These are phyloP conservation scores for Ballota nigra DNA, from an alignment of 257 asterid species.

Conservation along the genomic window DNA sequence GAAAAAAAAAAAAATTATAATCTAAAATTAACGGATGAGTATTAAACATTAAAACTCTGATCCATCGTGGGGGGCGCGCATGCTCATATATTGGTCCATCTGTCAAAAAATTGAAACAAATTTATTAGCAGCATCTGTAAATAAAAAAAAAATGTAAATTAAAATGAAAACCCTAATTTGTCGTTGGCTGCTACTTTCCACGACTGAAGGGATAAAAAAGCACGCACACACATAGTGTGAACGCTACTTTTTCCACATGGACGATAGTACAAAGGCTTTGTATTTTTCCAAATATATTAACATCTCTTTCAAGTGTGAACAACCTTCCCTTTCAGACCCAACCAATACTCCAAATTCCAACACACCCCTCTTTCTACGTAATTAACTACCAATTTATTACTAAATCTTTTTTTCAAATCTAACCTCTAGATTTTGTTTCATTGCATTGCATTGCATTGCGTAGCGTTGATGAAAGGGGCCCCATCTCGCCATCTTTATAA, in stretches of 20 bases:
- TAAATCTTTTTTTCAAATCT: background rate
- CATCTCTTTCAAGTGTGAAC: slow-evolving; percentile 20
- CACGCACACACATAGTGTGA: slow-evolving; percentile 22
- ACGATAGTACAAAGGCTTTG: background rate
- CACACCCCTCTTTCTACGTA: background rate
- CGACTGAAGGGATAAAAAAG: background rate
- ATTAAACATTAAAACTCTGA: no score
- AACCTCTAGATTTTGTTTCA: background rate
- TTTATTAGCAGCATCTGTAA: background rate
- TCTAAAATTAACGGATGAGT: no score
- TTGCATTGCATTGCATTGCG: no score
- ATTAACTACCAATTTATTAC: background rate
- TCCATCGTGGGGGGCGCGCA: no score
- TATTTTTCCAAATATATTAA: background rate
- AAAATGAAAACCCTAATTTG: background rate
- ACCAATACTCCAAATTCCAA: slow-evolving; percentile 2
- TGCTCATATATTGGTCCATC: no score
- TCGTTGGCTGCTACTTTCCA: slow-evolving; percentile 12
- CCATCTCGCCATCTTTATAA: no score
- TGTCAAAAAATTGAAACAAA: no score
- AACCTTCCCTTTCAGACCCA: slow-evolving; percentile 8
- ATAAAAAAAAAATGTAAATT: background rate
- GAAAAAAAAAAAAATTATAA: no score
- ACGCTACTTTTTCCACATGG: slow-evolving; percentile 22
- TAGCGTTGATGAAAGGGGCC: no score